These are phyloP conservation scores for Malus orientalis DNA, from an alignment of 306 rosid species.

Conservation along the genomic window DNA sequence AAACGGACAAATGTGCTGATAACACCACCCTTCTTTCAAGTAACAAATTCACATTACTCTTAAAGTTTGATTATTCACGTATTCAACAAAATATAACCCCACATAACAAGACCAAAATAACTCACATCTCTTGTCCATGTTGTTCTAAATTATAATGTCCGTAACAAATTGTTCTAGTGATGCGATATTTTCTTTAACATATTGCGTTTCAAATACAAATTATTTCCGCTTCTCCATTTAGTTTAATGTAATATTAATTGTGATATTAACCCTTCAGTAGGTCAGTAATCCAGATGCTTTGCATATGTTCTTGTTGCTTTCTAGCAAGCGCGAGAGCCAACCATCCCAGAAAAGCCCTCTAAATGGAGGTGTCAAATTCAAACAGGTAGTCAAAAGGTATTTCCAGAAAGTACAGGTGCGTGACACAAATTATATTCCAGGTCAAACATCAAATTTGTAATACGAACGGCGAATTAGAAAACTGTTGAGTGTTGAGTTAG, in stretches of 20 bases:
- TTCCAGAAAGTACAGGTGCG: background rate
- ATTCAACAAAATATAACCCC: too few species aligned
- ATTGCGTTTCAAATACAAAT: too few species aligned
- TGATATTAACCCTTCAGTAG: too few species aligned
- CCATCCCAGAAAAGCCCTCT: background rate
- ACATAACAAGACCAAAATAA: too few species aligned
- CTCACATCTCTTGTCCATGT: too few species aligned
- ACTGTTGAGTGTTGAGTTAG: background rate
- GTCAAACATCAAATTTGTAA: background rate
- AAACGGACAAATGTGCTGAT: accelerated
- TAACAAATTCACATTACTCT: background rate
- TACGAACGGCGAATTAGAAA: background rate
- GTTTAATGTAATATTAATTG: too few species aligned
- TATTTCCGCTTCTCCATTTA: background rate
- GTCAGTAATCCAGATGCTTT: background rate
- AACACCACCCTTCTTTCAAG: background rate
- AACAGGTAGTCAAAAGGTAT: background rate
- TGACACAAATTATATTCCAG: background rate
- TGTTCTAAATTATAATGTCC: too few species aligned
- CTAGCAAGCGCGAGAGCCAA: background rate
- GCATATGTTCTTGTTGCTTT: background rate
- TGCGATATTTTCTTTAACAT: background rate
- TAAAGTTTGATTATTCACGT: background rate
- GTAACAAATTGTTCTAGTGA: background rate
- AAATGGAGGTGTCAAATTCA: background rate